Evolutionary conservation across 441 rosid genomes (phyloP), one percentile per base, ranked within the genome.

Genomic region (Erodium moschatum): DNA sequence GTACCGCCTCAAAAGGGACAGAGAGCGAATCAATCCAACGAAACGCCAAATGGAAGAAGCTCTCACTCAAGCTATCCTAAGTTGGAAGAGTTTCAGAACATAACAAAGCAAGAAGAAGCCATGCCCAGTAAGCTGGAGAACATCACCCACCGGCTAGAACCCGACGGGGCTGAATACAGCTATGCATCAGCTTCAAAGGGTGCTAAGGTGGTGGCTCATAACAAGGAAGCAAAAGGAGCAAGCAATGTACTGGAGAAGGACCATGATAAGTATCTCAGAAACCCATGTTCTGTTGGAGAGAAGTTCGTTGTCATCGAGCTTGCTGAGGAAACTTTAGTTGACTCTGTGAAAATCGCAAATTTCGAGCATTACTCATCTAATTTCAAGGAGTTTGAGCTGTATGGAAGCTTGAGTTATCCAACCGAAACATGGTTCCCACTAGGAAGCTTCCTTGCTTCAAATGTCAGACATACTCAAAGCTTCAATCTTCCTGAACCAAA

Each of bases 171-270:
- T 67, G 91, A 86, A 69, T 88, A 91, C 76, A 93, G 91, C 70
- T 93, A 86, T 73, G 98, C 97, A 52, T 89, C 95, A 6, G 87
- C 90, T 42, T 80, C 96, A 13, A 93, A 91, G 79, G 98, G 97
- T 20, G 95, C 95, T 8, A 93, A 93, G 79, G 89, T 85, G 64
- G 79, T 91, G 81, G 81, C 75, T 68, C 85, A 67, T 73, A 93
- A 93, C 78, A 93, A 87, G 84, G 98, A 93, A 83, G 89, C 95
- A 58, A 93, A 93, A 78, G 98, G 96, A 68, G 87, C 92, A n/a
- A 67, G 86, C 29, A 88, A 86, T 75, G 86, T 93, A 76, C 74
- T 93, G 79, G 77, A 77, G 76, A 77, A 83, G 79, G 97, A 91
- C 81, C 82, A 84, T 81, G 97, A 93, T 82, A 93, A 93, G 81